Evolutionary conservation across 148 eudicot genomes (phyloP).

Genomic region (Rhododendron griersonianum): DNA sequence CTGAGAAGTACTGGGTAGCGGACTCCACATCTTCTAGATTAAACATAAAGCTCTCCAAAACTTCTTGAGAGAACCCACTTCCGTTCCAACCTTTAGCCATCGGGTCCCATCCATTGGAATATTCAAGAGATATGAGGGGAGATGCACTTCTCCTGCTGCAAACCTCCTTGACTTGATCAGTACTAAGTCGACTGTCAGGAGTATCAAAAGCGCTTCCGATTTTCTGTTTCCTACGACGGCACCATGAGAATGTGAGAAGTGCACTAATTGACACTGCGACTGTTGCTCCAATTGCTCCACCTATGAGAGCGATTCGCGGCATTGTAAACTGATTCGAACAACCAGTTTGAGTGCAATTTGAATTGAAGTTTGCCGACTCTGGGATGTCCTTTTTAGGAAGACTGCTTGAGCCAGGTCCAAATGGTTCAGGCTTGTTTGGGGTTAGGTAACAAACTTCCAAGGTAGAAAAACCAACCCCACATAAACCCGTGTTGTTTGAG

Average conservation of each 20-base stretch:
- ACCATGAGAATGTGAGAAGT: conserved; percentile 53
- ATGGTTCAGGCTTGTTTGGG: conserved; percentile 54
- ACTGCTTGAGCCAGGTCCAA: conserved; percentile 41
- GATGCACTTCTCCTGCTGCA: conserved; percentile 54
- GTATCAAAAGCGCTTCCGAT: conserved; percentile 52
- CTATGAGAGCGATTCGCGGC: conserved; percentile 38
- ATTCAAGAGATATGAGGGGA: conserved; percentile 77
- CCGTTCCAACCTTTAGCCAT: conserved; percentile 43
- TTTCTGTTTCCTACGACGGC: conserved; percentile 73
- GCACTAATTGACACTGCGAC: conserved; percentile 31
- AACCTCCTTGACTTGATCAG: conserved; percentile 60
- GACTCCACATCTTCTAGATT: conserved; percentile 82
- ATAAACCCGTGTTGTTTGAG: conserved; percentile 61
- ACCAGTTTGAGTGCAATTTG: conserved; percentile 30
- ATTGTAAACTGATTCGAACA: conserved; percentile 30
- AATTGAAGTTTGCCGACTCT: conserved; percentile 54
- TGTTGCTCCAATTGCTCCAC: conserved; percentile 37
- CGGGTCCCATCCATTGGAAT: conserved; percentile 88
- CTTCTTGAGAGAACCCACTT: conserved; percentile 49
- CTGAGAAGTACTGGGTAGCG: conserved; percentile 78
- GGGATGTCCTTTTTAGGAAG: conserved; percentile 51
- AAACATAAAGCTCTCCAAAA: conserved; percentile 63
- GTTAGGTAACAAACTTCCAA: conserved; percentile 39
- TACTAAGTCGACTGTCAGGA: conserved; percentile 55
- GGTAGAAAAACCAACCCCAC: conserved; percentile 64